Base-by-base conservation (phyloP, 306 rosid species). In the Crotalaria pallida region DNA sequence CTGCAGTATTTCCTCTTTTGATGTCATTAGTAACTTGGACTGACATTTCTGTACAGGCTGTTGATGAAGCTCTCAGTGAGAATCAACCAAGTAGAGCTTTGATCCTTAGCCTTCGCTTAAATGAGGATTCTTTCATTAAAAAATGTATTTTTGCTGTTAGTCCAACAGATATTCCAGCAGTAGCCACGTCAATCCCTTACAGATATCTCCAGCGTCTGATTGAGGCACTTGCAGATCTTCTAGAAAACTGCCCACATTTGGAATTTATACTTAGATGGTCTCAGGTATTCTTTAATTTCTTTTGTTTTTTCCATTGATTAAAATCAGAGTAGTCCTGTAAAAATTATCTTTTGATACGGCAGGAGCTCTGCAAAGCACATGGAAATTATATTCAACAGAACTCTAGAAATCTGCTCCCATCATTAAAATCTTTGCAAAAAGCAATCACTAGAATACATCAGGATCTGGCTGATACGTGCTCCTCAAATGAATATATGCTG, bases 221-320 rank as follows among this genome's bases (percentile, higher is more conserved):
- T 5, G 92, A 88, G 55, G 95, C 94, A 57, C 81, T 91, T 56
- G 97, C 97, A 13, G 89, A 89, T 76, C 91, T 91, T 36, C 69
- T 95, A 45, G 97, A 95, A 83, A 83, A 79, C 43, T 84, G 91
- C 63, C 96, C 89, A 0, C 99, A 95, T 84, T 67, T 95, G 79
- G 99, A 95, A 85, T 95, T 91, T 76, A 76, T 91, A 47, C 96
- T 95, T 36, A 70, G 85, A 65, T 95, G 97, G 97, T 81, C 78
- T 86, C 96, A 87, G 96, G 99, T 90, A 73, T 57, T 52, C 29
- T 50, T 60, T 58, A 22, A 17, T 40, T 13, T 27, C 65, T 36
- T 3, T 3, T 47, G 23, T 45, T 29, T 53, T 21, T 55, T 26
- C 13, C 10, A 6, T 17, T 13, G n/a, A 29, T 19, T 4, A 55